These are phyloP conservation scores for Hygrophorus russula DNA, from an alignment of 768 basidiomycete genomes.

Conservation along the genomic window DNA sequence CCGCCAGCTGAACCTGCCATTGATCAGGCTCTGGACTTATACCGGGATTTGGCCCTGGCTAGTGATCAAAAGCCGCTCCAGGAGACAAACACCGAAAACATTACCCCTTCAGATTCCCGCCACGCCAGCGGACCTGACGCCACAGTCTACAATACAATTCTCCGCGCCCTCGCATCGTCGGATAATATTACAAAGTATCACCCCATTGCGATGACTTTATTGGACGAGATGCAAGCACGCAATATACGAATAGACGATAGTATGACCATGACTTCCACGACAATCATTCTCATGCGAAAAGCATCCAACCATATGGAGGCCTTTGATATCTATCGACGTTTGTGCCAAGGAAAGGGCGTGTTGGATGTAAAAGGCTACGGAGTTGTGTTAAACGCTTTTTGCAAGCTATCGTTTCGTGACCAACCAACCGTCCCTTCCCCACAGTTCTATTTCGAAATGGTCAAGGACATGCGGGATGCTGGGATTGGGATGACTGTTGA, in stretches of 20 bases:
- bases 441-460: constrained; percentile 60
- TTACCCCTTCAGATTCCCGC: constrained; percentile 10
- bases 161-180: constrained; percentile 37
- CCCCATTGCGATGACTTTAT: constrained; percentile 34
- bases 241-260: constrained; percentile 33
- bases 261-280: constrained; percentile 34
- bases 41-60: constrained; percentile 31
- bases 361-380: constrained; percentile 51
- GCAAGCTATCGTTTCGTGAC: constrained; percentile 41
- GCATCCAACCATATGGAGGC: constrained; percentile 45
- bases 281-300: constrained; percentile 60
- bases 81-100: constrained; percentile 7
- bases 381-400: constrained; percentile 53
- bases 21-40: constrained; percentile 43
- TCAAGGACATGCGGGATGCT: constrained; percentile 67
- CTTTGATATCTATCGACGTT: constrained; percentile 42
- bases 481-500: constrained; percentile 45
- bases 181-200: constrained; percentile 35
- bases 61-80: constrained; percentile 13
- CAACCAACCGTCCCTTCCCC: constrained; percentile 29
- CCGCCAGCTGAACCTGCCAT: constrained; percentile 30
- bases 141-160: constrained; percentile 42
- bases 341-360: constrained; percentile 13
- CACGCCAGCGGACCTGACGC: constrained; percentile 36
- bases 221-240: constrained; percentile 56